phyloP scores from a whole-genome alignment of 139 green algal species.

The Desmodesmus armatus region DNA sequence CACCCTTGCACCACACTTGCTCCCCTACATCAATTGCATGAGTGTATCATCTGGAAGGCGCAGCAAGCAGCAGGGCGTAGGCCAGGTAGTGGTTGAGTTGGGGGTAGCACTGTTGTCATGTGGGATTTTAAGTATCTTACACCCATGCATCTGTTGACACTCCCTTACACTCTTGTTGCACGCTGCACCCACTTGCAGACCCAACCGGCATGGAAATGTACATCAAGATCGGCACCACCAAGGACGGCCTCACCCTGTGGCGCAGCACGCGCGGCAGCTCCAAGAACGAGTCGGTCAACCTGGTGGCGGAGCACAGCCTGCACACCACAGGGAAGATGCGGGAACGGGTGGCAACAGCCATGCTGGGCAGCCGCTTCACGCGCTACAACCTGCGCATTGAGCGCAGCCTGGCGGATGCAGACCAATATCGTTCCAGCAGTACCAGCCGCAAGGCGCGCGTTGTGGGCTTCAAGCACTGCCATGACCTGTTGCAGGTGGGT shows the following conservation, averaged over 20 bases:
- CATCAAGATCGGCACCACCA: not conserved
- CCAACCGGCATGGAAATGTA: conserved; percentile 10
- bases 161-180: not conserved
- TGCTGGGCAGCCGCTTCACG: not conserved
- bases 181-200: not conserved
- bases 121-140: not conserved
- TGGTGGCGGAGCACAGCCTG: conserved; percentile 6
- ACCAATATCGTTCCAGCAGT: no score
- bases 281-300: conserved; percentile 36
- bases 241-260: not conserved
- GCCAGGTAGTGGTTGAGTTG: no score
- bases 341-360: not conserved
- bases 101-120: no score
- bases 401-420: not conserved
- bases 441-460: no score
- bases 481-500: no score
- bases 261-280: conserved; percentile 18
- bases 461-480: no score
- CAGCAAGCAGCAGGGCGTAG: no score
- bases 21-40: no score
- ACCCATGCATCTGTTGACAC: not conserved
- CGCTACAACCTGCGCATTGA: conserved; percentile 15
- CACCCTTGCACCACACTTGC: not conserved
- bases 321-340: conserved; percentile 27
- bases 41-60: no score